A percentile compares a stretch with the other conserved stretches of the same genome.
These are phyloP conservation scores for Strobilomyces confusus DNA, from an alignment of 768 basidiomycete genomes.

Conservation along the genomic window DNA sequence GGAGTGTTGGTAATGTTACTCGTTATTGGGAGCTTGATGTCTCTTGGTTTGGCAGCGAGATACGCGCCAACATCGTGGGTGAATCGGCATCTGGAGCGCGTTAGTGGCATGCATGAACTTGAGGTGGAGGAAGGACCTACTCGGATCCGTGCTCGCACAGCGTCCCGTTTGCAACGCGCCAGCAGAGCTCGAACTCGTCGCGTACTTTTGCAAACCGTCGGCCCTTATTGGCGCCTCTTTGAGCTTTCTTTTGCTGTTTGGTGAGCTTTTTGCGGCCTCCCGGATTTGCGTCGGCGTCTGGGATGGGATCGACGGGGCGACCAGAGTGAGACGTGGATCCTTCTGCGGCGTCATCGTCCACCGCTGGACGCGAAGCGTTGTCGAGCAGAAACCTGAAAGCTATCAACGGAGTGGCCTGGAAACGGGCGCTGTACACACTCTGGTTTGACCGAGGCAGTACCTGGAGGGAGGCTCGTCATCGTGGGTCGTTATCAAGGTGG, in stretches of 20 bases:
- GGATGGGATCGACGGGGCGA: constrained; percentile 25
- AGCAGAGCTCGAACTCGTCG: constrained; percentile 83
- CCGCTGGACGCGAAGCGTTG: constrained; percentile 21
- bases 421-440: constrained; percentile 36
- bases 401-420: background rate
- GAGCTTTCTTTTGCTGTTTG: constrained; percentile 68
- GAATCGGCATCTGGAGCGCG: constrained; percentile 58
- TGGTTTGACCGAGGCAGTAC: constrained; percentile 51
- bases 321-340: constrained; percentile 41
- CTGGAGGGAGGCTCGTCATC: constrained; percentile 26
- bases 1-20: constrained; percentile 41
- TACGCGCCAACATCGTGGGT: constrained; percentile 77
- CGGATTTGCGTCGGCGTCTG: constrained; percentile 27
- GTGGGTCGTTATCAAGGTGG: constrained; percentile 4
- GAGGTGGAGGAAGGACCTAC: constrained; percentile 33
- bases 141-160: constrained; percentile 67
- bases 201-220: constrained; percentile 71
- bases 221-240: constrained; percentile 80
- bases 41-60: constrained; percentile 68
- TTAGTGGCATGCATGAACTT: background rate
- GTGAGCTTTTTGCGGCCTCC: constrained; percentile 40
- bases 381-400: constrained; percentile 42
- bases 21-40: constrained; percentile 57
- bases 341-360: constrained; percentile 64
- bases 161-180: constrained; percentile 66